phyloP scores from a whole-genome alignment of 805 yeast species.

The Metschnikowia kunwiensis region DNA sequence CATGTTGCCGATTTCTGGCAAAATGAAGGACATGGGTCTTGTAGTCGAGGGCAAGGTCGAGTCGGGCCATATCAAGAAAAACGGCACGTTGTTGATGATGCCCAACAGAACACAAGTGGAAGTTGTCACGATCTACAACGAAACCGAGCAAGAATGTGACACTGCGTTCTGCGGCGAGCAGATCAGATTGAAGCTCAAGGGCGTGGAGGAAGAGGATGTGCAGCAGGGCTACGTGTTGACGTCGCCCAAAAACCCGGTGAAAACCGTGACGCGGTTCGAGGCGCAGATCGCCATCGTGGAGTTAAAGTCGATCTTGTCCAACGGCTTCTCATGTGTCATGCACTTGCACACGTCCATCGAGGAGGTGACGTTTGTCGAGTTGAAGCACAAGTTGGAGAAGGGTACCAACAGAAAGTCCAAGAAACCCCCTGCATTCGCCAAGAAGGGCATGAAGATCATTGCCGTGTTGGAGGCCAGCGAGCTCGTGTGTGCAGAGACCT shows the following conservation, averaged over 20 bases:
- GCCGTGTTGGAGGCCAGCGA: constrained; percentile 83
- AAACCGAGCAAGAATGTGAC: constrained; percentile 91
- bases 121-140: constrained; percentile 84
- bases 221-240: constrained; percentile 89
- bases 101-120: constrained; percentile 86
- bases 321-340: constrained; percentile 98
- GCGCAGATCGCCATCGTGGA: constrained; percentile 98
- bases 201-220: constrained; percentile 96
- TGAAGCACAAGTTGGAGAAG: constrained; percentile 91
- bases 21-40: constrained; percentile 96
- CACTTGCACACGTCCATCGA: constrained; percentile 98
- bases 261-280: constrained; percentile 85
- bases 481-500: constrained; percentile 93
- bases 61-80: constrained; percentile 88
- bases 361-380: constrained; percentile 78
- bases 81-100: constrained; percentile 75
- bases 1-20: constrained; percentile 93
- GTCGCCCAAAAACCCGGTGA: constrained; percentile 82
- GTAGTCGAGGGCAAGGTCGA: constrained; percentile 98
- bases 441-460: constrained; percentile 97
- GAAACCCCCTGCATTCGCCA: constrained; percentile 97
- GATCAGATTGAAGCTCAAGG: constrained; percentile 87
- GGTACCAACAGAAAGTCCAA: constrained; percentile 96
- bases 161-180: constrained; percentile 95
- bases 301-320: constrained; percentile 87